These are phyloP conservation scores for Russula sp. DNA, from an alignment of 768 basidiomycete species.

Conservation along the genomic window DNA sequence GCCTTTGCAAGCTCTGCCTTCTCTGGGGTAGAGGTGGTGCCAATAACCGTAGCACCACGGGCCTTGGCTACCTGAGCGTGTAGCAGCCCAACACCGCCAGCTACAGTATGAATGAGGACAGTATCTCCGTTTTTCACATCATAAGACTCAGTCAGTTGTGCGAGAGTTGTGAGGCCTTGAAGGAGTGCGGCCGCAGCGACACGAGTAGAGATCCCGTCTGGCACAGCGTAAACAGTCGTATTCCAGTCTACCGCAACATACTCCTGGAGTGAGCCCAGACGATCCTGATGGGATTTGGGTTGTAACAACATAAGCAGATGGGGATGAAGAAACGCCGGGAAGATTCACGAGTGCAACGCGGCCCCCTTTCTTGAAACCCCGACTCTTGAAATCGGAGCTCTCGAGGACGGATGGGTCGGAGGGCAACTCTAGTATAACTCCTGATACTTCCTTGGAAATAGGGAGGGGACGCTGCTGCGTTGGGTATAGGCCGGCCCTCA, in stretches of 20 bases:
- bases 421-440: slow-evolving; percentile 69
- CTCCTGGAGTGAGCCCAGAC: slow-evolving; percentile 55
- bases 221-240: slow-evolving; percentile 52
- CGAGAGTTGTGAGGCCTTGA: slow-evolving; percentile 74
- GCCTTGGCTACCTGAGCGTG: slow-evolving; percentile 63
- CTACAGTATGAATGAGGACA: slow-evolving; percentile 85
- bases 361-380: slow-evolving; percentile 61
- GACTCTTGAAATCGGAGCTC: slow-evolving; percentile 56
- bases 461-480: slow-evolving; percentile 52
- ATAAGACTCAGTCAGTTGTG: slow-evolving; percentile 81
- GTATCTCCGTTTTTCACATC: slow-evolving; percentile 72
- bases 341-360: slow-evolving; percentile 61
- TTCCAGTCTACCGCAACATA: slow-evolving; percentile 65
- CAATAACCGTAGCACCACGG: slow-evolving; percentile 85
- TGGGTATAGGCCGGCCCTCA: slow-evolving; percentile 56
- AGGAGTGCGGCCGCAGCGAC: slow-evolving; percentile 62
- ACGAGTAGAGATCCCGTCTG: slow-evolving; percentile 50
- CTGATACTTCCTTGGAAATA: slow-evolving; percentile 75
- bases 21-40: slow-evolving; percentile 79
- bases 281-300: slow-evolving; percentile 33
- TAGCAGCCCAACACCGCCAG: slow-evolving; percentile 78
- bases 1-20: slow-evolving; percentile 77
- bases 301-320: background rate
- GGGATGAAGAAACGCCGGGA: background rate
- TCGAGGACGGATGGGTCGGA: slow-evolving; percentile 54